phyloP scores from a whole-genome alignment of 148 eudicot genomes.

The Rhododendron henanense region DNA sequence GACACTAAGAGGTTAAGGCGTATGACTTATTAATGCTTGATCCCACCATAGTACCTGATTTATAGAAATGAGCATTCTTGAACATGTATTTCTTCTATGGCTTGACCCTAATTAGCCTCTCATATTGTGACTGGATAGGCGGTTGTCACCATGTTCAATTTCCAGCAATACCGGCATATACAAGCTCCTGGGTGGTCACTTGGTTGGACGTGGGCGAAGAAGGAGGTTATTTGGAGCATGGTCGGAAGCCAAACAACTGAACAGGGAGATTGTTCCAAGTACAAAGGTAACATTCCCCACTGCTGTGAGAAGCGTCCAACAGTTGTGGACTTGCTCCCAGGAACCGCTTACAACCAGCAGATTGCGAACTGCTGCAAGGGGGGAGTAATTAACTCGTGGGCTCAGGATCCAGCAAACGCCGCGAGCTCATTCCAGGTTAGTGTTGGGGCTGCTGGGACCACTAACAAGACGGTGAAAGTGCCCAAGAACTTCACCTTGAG shows the following conservation, averaged over 20 bases:
- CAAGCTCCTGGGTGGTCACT: constrained; percentile 61
- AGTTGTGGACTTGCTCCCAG: constrained; percentile 51
- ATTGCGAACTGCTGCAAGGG: constrained; percentile 65
- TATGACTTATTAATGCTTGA: neutral
- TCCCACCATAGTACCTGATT: neutral
- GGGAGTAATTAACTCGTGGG: constrained; percentile 51
- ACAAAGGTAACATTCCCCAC: constrained; percentile 44
- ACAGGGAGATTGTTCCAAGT: constrained; percentile 63
- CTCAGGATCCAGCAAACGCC: constrained; percentile 37
- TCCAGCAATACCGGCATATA: constrained; percentile 56
- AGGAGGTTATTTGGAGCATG: constrained; percentile 68
- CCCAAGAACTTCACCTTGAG: constrained; percentile 54
- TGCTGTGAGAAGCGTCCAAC: constrained; percentile 52
- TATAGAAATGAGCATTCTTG: neutral
- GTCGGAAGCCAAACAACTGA: constrained; percentile 55
- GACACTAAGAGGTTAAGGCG: neutral
- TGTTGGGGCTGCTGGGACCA: constrained; percentile 61
- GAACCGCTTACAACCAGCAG: constrained; percentile 62
- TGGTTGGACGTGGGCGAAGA: constrained; percentile 71
- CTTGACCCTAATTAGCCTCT: constrained; percentile 6
- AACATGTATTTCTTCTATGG: neutral
- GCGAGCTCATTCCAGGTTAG: constrained; percentile 57
- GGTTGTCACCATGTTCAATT: constrained; percentile 51
- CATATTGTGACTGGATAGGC: constrained; percentile 23
- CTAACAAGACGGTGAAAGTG: constrained; percentile 46